Evolutionary conservation across 2,329 filamentous ascomycete genomes (phyloP).

Genomic region (Microsporum ferrugineum): DNA sequence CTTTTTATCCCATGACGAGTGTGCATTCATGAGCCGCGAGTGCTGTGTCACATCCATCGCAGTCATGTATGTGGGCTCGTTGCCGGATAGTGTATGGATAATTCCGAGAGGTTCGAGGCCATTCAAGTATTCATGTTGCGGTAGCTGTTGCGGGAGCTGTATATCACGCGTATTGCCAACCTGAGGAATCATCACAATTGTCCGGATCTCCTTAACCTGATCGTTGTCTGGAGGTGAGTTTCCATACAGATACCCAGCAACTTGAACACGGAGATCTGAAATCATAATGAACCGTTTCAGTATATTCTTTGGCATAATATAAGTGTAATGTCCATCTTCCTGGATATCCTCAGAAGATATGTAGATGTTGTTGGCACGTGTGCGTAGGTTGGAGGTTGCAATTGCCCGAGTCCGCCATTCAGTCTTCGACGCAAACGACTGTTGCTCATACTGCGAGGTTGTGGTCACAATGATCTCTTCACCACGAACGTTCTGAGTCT

Average conservation of each 20-base stretch:
- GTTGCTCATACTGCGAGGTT: conserved; percentile 94
- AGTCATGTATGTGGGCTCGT: conserved; percentile 93
- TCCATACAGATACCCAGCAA: conserved; percentile 91
- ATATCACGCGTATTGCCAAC: conserved; percentile 88
- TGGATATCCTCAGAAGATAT: conserved; percentile 92
- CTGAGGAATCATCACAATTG: conserved; percentile 95
- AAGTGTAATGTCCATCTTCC: conserved; percentile 77
- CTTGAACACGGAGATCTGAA: conserved; percentile 88
- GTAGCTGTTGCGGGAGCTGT: conserved; percentile 77
- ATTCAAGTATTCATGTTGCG: conserved; percentile 81
- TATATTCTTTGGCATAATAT: conserved; percentile 98
- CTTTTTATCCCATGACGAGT: conserved; percentile 73
- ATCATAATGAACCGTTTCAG: conserved; percentile 97
- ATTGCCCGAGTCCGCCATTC: conserved; percentile 97
- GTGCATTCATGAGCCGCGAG: conserved; percentile 73
- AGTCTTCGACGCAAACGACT: conserved; percentile 95
- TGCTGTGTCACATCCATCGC: conserved; percentile 91
- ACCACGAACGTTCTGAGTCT: conserved; percentile 92
- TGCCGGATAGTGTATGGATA: conserved; percentile 90
- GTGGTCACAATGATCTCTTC: conserved; percentile 98
- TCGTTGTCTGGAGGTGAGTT: conserved; percentile 86
- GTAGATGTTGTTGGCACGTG: conserved; percentile 94
- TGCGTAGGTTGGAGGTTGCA: conserved; percentile 88
- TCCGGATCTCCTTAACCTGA: conserved; percentile 92
- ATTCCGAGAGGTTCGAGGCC: conserved; percentile 81